Conservation (phyloP, 108 stramenopile species). For the Craspedostauros australis region DNA sequence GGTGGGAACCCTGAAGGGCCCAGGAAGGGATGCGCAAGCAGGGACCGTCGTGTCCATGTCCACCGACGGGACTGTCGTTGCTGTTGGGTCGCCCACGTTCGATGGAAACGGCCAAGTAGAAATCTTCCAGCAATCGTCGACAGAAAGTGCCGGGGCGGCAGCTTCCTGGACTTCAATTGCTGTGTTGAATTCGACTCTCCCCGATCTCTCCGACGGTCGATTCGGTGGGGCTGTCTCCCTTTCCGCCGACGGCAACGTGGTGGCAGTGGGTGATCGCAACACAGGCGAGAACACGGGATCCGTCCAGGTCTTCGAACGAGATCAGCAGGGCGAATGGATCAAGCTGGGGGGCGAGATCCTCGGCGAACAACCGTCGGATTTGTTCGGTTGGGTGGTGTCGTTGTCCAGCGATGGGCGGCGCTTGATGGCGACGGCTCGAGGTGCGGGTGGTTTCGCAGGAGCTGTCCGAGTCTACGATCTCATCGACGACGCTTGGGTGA, state of each 20-base stretch:
- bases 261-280: conserved; percentile 31
- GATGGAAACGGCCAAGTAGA: background rate
- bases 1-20: background rate
- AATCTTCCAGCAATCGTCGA: conserved; percentile 3
- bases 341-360: conserved; percentile 16
- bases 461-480: conserved; percentile 22
- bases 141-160: too few species aligned
- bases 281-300: conserved; percentile 7
- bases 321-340: conserved; percentile 12
- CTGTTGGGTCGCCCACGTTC: conserved; percentile 15
- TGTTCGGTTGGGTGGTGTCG: conserved; percentile 37
- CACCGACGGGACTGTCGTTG: conserved; percentile 21
- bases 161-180: background rate
- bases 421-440: conserved; percentile 26
- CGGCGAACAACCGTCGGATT: conserved; percentile 11
- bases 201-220: background rate
- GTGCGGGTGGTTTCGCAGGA: conserved; percentile 13
- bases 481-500: conserved; percentile 20
- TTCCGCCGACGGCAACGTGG: conserved; percentile 23
- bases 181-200: background rate
- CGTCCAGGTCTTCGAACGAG: conserved; percentile 14
- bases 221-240: conserved; percentile 38
- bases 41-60: conserved; percentile 24
- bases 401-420: conserved; percentile 23
- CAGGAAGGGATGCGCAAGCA: conserved; percentile 1